Conservation (phyloP, 208 protist genomes). For the Leishmania turanica region DNA sequence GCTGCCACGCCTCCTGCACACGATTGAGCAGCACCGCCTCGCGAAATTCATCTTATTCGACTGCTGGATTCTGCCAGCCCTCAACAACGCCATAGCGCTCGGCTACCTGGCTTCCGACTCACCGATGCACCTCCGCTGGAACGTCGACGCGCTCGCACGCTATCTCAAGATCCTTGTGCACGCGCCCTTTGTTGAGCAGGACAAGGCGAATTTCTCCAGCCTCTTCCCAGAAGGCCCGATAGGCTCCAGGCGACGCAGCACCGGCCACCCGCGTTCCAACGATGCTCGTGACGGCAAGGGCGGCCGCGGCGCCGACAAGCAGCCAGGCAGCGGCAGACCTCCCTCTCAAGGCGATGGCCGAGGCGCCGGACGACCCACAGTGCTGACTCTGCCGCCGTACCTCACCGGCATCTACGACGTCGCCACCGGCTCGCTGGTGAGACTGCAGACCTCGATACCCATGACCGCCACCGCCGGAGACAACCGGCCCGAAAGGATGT, state of each 20-base stretch:
- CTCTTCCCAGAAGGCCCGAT: neutral
- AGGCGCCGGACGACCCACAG: neutral
- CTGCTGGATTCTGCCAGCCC: conserved; percentile 82
- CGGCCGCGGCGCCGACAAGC: conserved; percentile 4
- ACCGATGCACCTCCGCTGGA: conserved; percentile 84
- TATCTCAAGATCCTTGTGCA: conserved; percentile 90
- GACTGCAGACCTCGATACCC: conserved; percentile 29
- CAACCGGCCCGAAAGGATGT: neutral
- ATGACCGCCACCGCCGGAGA: neutral
- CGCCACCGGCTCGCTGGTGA: conserved; percentile 67
- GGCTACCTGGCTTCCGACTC: conserved; percentile 71
- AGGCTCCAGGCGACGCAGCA: neutral
- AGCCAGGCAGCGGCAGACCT: neutral
- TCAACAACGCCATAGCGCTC: conserved; percentile 75
- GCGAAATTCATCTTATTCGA: conserved; percentile 90
- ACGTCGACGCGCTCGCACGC: conserved; percentile 86
- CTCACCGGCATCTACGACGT: conserved; percentile 90
- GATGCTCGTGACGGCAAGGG: neutral
- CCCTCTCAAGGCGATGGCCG: neutral
- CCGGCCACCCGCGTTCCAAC: neutral
- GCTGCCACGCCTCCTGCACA: conserved; percentile 57
- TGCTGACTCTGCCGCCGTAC: conserved; percentile 58
- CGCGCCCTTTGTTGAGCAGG: conserved; percentile 56
- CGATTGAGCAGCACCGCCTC: conserved; percentile 75
- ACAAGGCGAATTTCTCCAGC: conserved; percentile 23